phyloP scores from a whole-genome alignment of 306 rosid species.

The Casuarina equisetifolia region DNA sequence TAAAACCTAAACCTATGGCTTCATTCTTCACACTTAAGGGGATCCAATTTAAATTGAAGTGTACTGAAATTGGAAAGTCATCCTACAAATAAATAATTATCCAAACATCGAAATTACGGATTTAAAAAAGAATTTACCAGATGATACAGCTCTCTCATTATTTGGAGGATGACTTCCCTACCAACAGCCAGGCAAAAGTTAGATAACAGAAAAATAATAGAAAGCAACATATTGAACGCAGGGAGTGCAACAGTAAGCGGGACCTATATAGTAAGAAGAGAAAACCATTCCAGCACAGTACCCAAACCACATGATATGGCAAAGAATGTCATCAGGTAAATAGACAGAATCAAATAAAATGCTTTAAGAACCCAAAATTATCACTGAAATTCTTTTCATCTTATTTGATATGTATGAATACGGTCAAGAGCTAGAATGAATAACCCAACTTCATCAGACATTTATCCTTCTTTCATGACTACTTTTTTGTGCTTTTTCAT shows the following conservation, averaged over 20 bases:
- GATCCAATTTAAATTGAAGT: not conserved
- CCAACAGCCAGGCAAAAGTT: constrained; percentile 17
- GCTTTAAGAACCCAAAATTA: not conserved
- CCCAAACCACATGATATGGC: not conserved
- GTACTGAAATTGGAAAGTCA: not conserved
- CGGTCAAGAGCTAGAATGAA: not conserved
- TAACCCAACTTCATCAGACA: not conserved
- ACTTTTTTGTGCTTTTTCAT: not conserved
- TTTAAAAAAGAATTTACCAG: constrained; percentile 33
- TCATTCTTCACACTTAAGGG: not conserved
- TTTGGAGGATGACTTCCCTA: constrained; percentile 35
- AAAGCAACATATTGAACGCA: not conserved
- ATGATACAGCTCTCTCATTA: constrained; percentile 30
- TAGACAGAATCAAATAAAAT: not conserved
- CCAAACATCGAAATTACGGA: not conserved
- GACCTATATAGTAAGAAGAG: not conserved
- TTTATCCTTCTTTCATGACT: not conserved
- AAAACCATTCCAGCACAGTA: not conserved
- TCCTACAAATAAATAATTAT: not conserved
- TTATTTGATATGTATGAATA: not conserved
- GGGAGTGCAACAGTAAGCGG: not conserved
- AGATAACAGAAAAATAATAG: not conserved
- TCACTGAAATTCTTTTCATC: not conserved
- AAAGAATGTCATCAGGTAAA: not conserved
- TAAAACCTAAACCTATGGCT: not conserved